These are phyloP conservation scores for Capronia americana DNA, from an alignment of 2,329 filamentous ascomycete genomes.

Conservation along the genomic window DNA sequence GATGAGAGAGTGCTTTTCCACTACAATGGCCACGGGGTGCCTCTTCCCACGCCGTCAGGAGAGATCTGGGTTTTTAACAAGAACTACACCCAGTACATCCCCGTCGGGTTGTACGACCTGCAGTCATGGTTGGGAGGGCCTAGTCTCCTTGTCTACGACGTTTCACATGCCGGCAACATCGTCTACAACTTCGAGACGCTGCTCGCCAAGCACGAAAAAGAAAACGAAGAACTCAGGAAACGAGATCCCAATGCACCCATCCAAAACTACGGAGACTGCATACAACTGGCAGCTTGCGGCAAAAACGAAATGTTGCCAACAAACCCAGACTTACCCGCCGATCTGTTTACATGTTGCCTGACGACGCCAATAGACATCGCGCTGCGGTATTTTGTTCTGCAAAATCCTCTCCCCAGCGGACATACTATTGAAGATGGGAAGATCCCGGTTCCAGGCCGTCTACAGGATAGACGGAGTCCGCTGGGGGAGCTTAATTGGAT, in stretches of 20 bases:
- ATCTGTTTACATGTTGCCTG: slow-evolving; percentile 93
- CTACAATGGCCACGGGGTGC: slow-evolving; percentile 97
- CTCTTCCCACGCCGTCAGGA: slow-evolving; percentile 90
- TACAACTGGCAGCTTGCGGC: slow-evolving; percentile 90
- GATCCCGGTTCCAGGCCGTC: slow-evolving; percentile 79
- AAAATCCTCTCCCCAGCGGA: slow-evolving; percentile 75
- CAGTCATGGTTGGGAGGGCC: slow-evolving; percentile 96
- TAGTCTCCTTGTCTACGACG: slow-evolving; percentile 97
- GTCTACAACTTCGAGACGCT: slow-evolving; percentile 93
- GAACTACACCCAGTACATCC: slow-evolving; percentile 98
- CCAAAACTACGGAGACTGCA: slow-evolving; percentile 78
- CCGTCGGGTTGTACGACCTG: slow-evolving; percentile 91
- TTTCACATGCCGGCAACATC: slow-evolving; percentile 94
- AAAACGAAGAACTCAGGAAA: slow-evolving; percentile 76
- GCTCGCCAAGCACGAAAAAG: slow-evolving; percentile 90
- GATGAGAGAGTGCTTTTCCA: slow-evolving; percentile 97
- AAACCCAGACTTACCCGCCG: slow-evolving; percentile 89
- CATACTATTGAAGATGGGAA: slow-evolving; percentile 82
- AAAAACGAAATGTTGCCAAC: slow-evolving; percentile 92
- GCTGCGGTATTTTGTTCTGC: slow-evolving; percentile 91
- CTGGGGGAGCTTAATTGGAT: slow-evolving; percentile 99
- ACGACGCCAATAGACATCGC: slow-evolving; percentile 99
- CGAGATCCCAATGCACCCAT: slow-evolving; percentile 73
- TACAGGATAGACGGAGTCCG: slow-evolving; percentile 91
- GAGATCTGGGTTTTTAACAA: slow-evolving; percentile 99